Conservation (phyloP, 2,329 filamentous ascomycete species). For the Biscogniauxia marginata region DNA sequence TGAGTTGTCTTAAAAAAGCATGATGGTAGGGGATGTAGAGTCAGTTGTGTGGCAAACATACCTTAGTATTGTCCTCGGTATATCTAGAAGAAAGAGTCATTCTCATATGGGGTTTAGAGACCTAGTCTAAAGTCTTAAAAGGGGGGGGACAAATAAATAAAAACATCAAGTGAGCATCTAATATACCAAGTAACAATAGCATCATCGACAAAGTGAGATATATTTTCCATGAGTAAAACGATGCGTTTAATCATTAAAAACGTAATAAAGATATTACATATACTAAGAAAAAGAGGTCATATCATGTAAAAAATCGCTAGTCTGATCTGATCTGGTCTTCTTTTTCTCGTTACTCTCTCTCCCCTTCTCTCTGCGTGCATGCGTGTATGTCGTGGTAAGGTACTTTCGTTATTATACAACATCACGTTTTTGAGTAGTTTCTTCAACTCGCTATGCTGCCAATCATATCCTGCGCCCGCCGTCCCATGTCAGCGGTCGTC, state of each 20-base stretch:
- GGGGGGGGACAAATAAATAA: no score
- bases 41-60: no score
- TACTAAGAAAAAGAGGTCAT: conserved; percentile 30
- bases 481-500: background rate
- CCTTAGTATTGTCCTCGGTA: no score
- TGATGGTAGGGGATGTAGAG: no score
- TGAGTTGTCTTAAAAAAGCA: no score
- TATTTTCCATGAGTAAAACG: no score
- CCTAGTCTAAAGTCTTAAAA: no score
- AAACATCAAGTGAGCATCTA: no score
- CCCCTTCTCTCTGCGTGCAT: background rate
- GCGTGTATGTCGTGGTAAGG: background rate
- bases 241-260: conserved; percentile 14
- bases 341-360: background rate
- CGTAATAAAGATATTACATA: conserved; percentile 30
- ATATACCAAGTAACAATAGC: no score
- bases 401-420: conserved; percentile 8
- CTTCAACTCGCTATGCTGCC: conserved; percentile 32
- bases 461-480: conserved; percentile 24
- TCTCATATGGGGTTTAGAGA: no score
- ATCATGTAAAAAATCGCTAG: conserved; percentile 21
- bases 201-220: no score
- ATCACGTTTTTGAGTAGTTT: background rate
- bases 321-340: conserved; percentile 20
- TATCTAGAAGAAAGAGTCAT: no score